These are phyloP conservation scores for Erodium maritimum DNA, from an alignment of 345 rosid species.

Conservation along the genomic window DNA sequence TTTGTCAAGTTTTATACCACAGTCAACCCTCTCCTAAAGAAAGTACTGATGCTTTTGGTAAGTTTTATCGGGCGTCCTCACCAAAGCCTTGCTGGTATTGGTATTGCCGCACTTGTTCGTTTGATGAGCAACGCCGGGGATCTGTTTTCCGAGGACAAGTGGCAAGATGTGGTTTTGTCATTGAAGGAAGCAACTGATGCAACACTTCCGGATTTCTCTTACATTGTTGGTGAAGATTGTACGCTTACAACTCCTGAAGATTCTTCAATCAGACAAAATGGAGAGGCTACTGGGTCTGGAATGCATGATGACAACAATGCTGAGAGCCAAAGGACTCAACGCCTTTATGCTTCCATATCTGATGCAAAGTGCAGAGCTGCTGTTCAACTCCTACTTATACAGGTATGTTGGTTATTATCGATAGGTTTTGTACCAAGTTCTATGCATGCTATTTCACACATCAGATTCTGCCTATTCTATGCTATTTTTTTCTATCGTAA, in stretches of 20 bases:
- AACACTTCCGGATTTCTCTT: constrained; percentile 78
- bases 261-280: constrained; percentile 26
- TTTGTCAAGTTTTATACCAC: constrained; percentile 86
- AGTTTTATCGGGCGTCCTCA: constrained; percentile 95
- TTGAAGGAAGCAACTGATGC: constrained; percentile 78
- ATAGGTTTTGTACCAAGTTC: neutral
- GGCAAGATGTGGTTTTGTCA: constrained; percentile 82
- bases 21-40: constrained; percentile 80
- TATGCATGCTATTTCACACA: neutral
- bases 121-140: constrained; percentile 94
- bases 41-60: constrained; percentile 71
- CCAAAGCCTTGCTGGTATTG: constrained; percentile 98
- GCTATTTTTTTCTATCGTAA: neutral
- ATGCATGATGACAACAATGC: constrained; percentile 25
- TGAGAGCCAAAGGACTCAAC: constrained; percentile 37
- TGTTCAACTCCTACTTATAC: constrained; percentile 89
- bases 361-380: constrained; percentile 97
- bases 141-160: constrained; percentile 83
- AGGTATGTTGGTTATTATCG: constrained; percentile 35
- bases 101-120: constrained; percentile 95
- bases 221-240: constrained; percentile 40
- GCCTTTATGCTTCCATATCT: constrained; percentile 48
- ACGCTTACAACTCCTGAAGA: constrained; percentile 20
- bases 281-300: constrained; percentile 33
- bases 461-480: neutral